A percentile compares a stretch with the other conserved stretches of the same genome.
Evolutionary conservation across 768 basidiomycete species (phyloP).

Genomic region (Clathrus columnatus): DNA sequence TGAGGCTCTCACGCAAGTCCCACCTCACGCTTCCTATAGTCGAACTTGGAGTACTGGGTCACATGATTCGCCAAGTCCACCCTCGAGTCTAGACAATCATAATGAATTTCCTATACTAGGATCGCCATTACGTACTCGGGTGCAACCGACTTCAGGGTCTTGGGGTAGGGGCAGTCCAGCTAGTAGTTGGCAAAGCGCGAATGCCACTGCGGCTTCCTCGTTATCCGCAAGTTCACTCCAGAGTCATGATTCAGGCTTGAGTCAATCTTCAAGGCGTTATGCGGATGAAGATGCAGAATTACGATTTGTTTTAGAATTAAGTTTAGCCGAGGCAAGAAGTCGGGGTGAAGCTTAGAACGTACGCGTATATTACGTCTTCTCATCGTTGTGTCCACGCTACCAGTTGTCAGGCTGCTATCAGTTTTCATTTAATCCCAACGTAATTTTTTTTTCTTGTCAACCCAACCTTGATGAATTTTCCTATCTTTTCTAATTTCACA

Average conservation of each 20-base stretch:
- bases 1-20: slow-evolving; percentile 25
- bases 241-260: neutral
- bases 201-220: neutral
- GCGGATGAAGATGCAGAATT: slow-evolving; percentile 56
- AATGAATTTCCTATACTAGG: neutral
- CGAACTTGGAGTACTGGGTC: slow-evolving; percentile 8
- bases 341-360: no score
- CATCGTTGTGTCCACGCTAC: no score
- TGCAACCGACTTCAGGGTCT: neutral
- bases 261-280: neutral
- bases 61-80: neutral
- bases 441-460: no score
- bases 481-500: no score
- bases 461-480: no score
- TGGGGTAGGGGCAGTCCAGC: slow-evolving; percentile 4
- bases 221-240: neutral
- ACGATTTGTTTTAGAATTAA: slow-evolving; percentile 56
- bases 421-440: no score
- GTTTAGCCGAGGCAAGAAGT: slow-evolving; percentile 54
- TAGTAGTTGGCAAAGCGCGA: neutral
- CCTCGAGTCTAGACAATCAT: neutral
- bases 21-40: neutral
- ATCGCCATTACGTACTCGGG: neutral
- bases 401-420: no score
- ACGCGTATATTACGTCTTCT: no score